Evolutionary conservation across 306 rosid species (phyloP), one percentile per base, ranked within the genome.

Genomic region (Pyrus pyrifolia): DNA sequence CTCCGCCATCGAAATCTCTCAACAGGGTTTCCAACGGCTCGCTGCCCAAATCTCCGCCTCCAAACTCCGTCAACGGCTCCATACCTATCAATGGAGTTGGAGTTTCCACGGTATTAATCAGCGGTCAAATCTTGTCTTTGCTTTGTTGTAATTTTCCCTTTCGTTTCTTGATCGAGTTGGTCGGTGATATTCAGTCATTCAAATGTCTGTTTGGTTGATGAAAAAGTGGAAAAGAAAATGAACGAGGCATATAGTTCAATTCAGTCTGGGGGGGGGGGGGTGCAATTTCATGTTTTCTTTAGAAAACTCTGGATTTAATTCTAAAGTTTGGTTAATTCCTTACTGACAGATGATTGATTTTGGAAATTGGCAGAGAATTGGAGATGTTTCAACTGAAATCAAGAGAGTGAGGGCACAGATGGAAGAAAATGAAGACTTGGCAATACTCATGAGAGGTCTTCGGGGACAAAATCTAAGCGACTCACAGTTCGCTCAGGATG

Each of bases 331-430:
- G 3, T 40, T 40, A 40, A 40, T 40, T 40, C 44, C 9, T 71
- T 35, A 71, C 23, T 71, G 53, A 72, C 14, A 58, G 33, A 31
- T 57, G 70, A 14, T 57, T 67, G 66, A 58, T 35, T 61, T 81
- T 63, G 82, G 42, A 55, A 70, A 59, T 73, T 78, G 77, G 60
- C 91, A 90, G 98, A 89, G 77, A 83, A 90, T 95, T 67, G 98
- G 98, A 55, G 96, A 90, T 74, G 97, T 95, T 84, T 95, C 98
- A 5, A 83, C 89, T 82, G 98, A 95, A 76, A 95, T 95, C 61
- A 95, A 92, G 86, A 80, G 97, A 78, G 97, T 95, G 58, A 86
- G 98, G 73, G 98, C 97, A 23, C 98, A 90, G 81, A 92, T 95
- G 97, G 98, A 95, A 82, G 96, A 92, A 73, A 82, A 95, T 35